Conservation (phyloP, 331 rosid species). For the Rosa hybrid region DNA sequence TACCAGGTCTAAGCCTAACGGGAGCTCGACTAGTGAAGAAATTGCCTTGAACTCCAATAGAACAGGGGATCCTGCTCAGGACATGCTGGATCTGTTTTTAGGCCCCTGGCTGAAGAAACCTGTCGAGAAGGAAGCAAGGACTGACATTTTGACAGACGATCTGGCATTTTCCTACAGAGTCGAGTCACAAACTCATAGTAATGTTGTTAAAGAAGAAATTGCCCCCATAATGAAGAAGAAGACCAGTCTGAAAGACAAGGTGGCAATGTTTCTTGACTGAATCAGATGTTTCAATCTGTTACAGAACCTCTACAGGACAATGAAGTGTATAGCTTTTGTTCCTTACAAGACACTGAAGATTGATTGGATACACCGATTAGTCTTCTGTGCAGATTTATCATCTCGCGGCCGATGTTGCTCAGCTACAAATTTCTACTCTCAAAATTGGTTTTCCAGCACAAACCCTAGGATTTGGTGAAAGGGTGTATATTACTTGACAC, state of each 20-base stretch:
- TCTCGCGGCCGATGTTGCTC: neutral
- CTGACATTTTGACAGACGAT: constrained; percentile 31
- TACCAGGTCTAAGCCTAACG: constrained; percentile 31
- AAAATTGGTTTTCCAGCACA: neutral
- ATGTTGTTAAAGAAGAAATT: constrained; percentile 36
- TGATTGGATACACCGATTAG: neutral
- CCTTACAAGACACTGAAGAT: neutral
- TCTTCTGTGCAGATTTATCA: neutral
- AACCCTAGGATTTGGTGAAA: neutral
- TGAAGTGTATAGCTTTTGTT: neutral
- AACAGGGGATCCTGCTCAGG: constrained; percentile 70
- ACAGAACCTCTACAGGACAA: neutral
- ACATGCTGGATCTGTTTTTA: constrained; percentile 75
- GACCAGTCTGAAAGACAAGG: constrained; percentile 68
- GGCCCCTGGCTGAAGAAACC: constrained; percentile 74
- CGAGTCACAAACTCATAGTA: constrained; percentile 35
- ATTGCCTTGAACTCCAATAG: constrained; percentile 20
- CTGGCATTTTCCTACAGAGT: constrained; percentile 34
- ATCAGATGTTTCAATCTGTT: constrained; percentile 29
- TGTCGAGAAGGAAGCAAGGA: constrained; percentile 39
- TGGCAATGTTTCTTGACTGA: constrained; percentile 60
- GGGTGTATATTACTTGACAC: neutral
- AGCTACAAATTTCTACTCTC: neutral
- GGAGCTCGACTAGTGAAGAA: constrained; percentile 33
- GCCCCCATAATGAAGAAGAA: constrained; percentile 52